Evolutionary conservation across 257 asterid genomes (phyloP).

Genomic region (Salvia splendens): DNA sequence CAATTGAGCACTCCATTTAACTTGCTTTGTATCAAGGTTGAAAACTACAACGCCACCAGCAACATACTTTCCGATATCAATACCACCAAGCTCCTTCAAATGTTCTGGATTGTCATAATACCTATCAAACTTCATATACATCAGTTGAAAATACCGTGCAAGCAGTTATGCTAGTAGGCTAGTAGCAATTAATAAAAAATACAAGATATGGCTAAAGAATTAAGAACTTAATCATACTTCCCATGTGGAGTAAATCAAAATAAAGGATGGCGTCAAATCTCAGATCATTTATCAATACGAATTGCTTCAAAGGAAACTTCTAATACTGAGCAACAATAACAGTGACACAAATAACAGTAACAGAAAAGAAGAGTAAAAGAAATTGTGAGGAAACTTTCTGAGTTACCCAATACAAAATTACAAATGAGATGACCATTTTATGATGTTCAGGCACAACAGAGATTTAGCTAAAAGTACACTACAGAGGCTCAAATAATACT

Average conservation of each 20-base stretch:
- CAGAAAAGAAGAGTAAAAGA: constrained; percentile 7
- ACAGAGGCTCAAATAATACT: background rate
- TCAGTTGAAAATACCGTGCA: constrained; percentile 42
- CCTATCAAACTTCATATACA: constrained; percentile 58
- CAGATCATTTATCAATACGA: constrained; percentile 8
- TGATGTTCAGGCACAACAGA: background rate
- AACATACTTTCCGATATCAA: constrained; percentile 94
- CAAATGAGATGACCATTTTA: background rate
- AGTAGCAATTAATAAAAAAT: background rate
- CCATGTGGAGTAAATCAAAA: background rate
- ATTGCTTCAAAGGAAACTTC: background rate
- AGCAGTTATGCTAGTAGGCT: background rate
- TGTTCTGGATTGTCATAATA: constrained; percentile 97
- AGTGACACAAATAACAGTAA: background rate
- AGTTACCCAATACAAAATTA: background rate
- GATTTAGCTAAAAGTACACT: background rate
- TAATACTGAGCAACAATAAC: constrained; percentile 20
- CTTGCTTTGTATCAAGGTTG: constrained; percentile 90
- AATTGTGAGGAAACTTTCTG: background rate
- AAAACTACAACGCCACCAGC: constrained; percentile 97
- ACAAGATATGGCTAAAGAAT: constrained; percentile 27
- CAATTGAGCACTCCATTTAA: constrained; percentile 84
- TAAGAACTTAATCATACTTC: constrained; percentile 19
- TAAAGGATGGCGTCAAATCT: constrained; percentile 15
- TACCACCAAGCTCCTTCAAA: constrained; percentile 88